These are phyloP conservation scores for Tricholoma hemisulphureum DNA, from an alignment of 768 basidiomycete species.

Conservation along the genomic window DNA sequence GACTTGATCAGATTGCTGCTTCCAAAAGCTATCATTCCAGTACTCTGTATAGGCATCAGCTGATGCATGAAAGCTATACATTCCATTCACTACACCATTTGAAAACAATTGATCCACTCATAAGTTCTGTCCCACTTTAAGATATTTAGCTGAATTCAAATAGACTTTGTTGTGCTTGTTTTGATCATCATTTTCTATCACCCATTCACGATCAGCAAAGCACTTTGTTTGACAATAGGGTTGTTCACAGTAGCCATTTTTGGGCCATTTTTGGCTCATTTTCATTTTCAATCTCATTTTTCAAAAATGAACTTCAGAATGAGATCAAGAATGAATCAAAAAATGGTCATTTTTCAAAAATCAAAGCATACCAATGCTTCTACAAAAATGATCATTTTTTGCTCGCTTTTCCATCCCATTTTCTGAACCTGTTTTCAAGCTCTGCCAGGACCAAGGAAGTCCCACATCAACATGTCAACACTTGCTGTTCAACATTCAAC, in stretches of 20 bases:
- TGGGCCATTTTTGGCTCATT: background rate
- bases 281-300: background rate
- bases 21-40: no score
- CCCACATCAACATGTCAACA: no score
- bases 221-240: constrained; percentile 12
- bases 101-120: no score
- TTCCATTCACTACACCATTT: no score
- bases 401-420: background rate
- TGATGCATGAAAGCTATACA: no score
- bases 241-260: background rate
- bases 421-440: background rate
- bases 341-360: no score
- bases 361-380: background rate
- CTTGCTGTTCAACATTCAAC: no score
- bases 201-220: constrained; percentile 16
- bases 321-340: background rate
- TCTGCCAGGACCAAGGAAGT: no score
- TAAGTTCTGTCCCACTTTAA: no score
- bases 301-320: background rate
- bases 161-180: background rate
- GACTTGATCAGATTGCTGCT: no score
- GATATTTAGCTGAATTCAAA: constrained; percentile 4
- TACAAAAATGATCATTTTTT: background rate
- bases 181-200: background rate
- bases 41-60: no score